Evolutionary conservation across 164 flowering plant species (phyloP), one percentile per base, ranked within the genome.

Genomic region (Vitis cinerea): DNA sequence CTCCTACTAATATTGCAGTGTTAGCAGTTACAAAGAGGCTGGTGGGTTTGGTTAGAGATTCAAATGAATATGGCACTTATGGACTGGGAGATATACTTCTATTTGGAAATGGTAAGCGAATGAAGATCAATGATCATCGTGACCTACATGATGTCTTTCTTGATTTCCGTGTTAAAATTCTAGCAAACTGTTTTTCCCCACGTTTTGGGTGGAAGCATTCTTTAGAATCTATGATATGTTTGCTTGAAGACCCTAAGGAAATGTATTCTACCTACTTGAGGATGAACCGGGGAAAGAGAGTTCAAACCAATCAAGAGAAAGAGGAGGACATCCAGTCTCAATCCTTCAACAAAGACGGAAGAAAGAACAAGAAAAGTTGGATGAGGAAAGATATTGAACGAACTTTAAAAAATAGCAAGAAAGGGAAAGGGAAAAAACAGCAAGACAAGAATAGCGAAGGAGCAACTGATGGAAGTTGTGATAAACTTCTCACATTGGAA

Each of bases 61-160:
- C 73, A 10, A 54, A 48, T 47, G 47, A 50, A 30, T 58, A 53
- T 48, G 67, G 66, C 0, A 53, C 70, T 9, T 85, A 77, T 80
- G 84, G 89, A 2, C 61, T 84, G 61, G 90, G 90, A 51, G 88
- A 87, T 64, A 67, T 86, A 30, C 72, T 89, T n/a, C 66, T 89
- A 56, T 80, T 80, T 74, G 90, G 94, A 11, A 87, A 84, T 68
- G 29, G 49, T 55, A 31, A 81, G 56, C 63, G 87, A 49, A 80
- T 89, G 85, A 76, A 77, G 51, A 75, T 87, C n/a, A 75, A 66
- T 64, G 84, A 74, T 57, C 72, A 57, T 59, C 64, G 61, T 60
- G 86, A 78, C 2, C 70, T 86, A 59, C 47, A 12, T n/a, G 80
- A 81, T 67, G 72, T 85, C 6, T 85, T 75, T 79, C 81, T 88